Percentiles rank a stretch among this genome's conserved stretches.
phyloP scores from a whole-genome alignment of 2,329 filamentous ascomycete species.

The Neoarthrinium moseri region DNA sequence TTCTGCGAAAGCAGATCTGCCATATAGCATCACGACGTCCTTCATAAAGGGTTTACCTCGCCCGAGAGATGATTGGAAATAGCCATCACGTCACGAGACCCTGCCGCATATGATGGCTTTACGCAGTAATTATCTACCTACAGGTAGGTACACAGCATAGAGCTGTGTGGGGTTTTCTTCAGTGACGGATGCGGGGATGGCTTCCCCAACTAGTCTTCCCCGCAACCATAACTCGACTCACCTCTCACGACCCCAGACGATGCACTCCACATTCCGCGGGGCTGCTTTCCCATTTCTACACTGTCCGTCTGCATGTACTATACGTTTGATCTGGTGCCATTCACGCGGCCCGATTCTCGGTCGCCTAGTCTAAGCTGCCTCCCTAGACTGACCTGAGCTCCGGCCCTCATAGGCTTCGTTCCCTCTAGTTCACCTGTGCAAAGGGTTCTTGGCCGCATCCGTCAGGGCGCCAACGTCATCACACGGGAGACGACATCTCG shows the following conservation, averaged over 20 bases:
- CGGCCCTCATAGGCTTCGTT: not conserved
- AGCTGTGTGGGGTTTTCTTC: not conserved
- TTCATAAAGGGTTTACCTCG: too few relatives aligned
- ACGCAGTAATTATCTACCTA: too few relatives aligned
- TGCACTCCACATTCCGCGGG: slow-evolving; percentile 16
- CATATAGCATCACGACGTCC: too few relatives aligned
- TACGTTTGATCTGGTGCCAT: slow-evolving; percentile 9
- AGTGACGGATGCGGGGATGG: slow-evolving; percentile 3
- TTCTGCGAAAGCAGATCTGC: too few relatives aligned
- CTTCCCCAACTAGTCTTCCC: slow-evolving; percentile 8
- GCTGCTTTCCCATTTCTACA: slow-evolving; percentile 20
- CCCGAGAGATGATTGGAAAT: too few relatives aligned
- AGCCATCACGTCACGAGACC: too few relatives aligned
- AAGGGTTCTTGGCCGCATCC: not conserved
- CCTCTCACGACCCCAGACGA: slow-evolving; percentile 4
- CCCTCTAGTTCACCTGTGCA: too few relatives aligned
- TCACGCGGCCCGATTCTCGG: slow-evolving; percentile 21
- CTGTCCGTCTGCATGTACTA: slow-evolving; percentile 17
- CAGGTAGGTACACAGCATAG: not conserved
- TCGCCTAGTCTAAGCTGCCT: slow-evolving; percentile 8
- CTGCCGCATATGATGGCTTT: too few relatives aligned
- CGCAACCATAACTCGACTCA: slow-evolving; percentile 3
- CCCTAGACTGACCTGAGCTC: slow-evolving; percentile 6
- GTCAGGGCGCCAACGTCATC: slow-evolving; percentile 2
- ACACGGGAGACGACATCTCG: slow-evolving; percentile 4